A percentile compares a stretch with the other conserved stretches of the same genome.
phyloP scores from a whole-genome alignment of 2,329 filamentous ascomycete genomes.

The Trichoderma sp. region DNA sequence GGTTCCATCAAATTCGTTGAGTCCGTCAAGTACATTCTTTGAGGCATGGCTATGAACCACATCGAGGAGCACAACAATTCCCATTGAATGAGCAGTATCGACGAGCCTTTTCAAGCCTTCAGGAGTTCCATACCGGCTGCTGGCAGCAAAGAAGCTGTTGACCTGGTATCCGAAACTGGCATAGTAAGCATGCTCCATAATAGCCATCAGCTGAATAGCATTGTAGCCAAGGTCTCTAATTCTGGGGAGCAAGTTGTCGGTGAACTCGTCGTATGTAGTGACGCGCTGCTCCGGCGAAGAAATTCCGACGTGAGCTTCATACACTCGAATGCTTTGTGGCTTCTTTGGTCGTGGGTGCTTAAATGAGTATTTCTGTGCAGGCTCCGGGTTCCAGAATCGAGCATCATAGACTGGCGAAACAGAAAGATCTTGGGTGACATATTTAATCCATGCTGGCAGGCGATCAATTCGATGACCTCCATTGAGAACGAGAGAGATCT shows the following conservation, averaged over 20 bases:
- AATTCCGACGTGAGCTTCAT: slow-evolving; percentile 98
- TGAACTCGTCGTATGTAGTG: slow-evolving; percentile 97
- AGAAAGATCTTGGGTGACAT: slow-evolving; percentile 88
- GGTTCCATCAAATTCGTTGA: slow-evolving; percentile 94
- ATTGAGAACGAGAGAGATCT: slow-evolving; percentile 84
- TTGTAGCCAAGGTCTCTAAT: slow-evolving; percentile 94
- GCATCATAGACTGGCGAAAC: slow-evolving; percentile 94
- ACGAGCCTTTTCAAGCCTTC: slow-evolving; percentile 97
- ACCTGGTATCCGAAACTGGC: slow-evolving; percentile 98
- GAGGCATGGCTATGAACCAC: slow-evolving; percentile 98
- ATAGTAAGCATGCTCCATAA: slow-evolving; percentile 99
- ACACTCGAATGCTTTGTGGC: slow-evolving; percentile 85
- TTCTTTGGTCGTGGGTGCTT: slow-evolving; percentile 82
- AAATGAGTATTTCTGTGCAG: slow-evolving; percentile 76
- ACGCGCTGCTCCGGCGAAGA: slow-evolving; percentile 88
- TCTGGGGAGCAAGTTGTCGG: slow-evolving; percentile 83
- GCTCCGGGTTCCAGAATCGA: slow-evolving; percentile 93
- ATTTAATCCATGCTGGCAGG: slow-evolving; percentile 94
- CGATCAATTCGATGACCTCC: slow-evolving; percentile 82
- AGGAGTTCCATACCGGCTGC: slow-evolving; percentile 89
- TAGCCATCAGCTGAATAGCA: slow-evolving; percentile 95
- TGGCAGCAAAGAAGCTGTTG: slow-evolving; percentile 98
- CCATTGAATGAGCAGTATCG: slow-evolving; percentile 90
- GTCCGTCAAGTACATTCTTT: slow-evolving; percentile 92
- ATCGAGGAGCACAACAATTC: slow-evolving; percentile 88